Percentiles rank a stretch among this genome's conserved stretches.
These are phyloP conservation scores for Elongisporangium prolatum DNA, from an alignment of 352 stramenopile genomes.

Conservation along the genomic window DNA sequence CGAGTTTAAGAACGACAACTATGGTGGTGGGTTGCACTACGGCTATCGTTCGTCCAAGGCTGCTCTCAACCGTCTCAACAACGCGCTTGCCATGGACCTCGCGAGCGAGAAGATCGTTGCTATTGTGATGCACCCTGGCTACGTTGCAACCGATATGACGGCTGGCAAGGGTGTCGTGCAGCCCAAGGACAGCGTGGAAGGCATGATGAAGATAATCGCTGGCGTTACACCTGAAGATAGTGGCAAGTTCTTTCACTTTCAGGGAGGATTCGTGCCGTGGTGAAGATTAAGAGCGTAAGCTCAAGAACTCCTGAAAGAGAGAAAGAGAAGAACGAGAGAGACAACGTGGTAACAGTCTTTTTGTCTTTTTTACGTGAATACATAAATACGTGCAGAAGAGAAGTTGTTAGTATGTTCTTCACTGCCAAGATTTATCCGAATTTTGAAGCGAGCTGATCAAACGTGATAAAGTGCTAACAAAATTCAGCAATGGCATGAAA, in stretches of 20 bases:
- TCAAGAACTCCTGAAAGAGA: no score
- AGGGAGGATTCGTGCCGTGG: slow-evolving; percentile 49
- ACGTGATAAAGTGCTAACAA: no score
- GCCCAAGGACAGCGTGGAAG: slow-evolving; percentile 41
- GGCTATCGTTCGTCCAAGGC: slow-evolving; percentile 77
- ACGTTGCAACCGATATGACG: slow-evolving; percentile 54
- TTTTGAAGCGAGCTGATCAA: no score
- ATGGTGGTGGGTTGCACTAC: slow-evolving; percentile 45
- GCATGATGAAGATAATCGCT: slow-evolving; percentile 51
- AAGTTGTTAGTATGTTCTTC: no score
- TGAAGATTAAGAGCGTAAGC: no score
- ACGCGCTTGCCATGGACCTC: slow-evolving; percentile 47
- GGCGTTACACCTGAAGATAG: slow-evolving; percentile 41
- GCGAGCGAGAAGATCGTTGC: slow-evolving; percentile 47
- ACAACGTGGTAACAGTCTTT: no score
- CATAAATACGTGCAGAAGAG: no score
- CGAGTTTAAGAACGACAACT: slow-evolving; percentile 11
- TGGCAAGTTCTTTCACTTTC: slow-evolving; percentile 52
- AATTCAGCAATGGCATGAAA: no score
- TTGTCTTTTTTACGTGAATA: no score
- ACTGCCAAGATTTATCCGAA: no score
- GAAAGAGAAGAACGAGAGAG: no score
- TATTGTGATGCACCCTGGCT: slow-evolving; percentile 51
- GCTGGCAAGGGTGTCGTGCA: slow-evolving; percentile 25
- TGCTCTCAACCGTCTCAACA: slow-evolving; percentile 73